phyloP scores from a whole-genome alignment of 441 rosid species.

The Erodium moschatum region DNA sequence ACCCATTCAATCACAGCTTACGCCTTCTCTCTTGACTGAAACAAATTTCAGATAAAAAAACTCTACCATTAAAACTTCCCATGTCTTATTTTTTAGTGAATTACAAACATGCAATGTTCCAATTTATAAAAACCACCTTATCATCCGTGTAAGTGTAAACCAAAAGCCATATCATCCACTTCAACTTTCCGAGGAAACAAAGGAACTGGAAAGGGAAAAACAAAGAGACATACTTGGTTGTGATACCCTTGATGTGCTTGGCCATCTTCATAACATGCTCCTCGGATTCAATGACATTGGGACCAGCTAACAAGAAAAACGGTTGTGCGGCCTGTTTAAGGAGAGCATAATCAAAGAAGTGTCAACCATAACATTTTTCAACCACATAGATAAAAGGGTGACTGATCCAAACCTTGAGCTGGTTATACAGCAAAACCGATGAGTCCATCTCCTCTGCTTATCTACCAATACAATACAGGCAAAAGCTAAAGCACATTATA shows the following conservation, averaged over 20 bases:
- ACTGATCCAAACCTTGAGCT: conserved; percentile 44
- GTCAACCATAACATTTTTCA: conserved; percentile 9
- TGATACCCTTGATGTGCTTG: conserved; percentile 45
- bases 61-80: neutral
- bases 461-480: neutral
- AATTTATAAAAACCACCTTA: neutral
- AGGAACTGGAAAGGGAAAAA: neutral
- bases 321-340: conserved; percentile 56
- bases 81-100: neutral
- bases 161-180: neutral
- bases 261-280: conserved; percentile 73
- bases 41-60: neutral
- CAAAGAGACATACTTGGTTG: conserved; percentile 44
- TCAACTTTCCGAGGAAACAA: neutral
- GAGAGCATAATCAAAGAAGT: neutral
- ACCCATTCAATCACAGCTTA: neutral
- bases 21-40: neutral
- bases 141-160: neutral
- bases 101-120: neutral
- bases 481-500: neutral
- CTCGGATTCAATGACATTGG: conserved; percentile 89
- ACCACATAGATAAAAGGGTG: neutral
- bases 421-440: conserved; percentile 38
- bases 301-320: conserved; percentile 79
- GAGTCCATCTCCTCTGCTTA: conserved; percentile 34